Evolutionary conservation across 2,329 filamentous ascomycete species (phyloP).

Genomic region (Cryphonectria japonica): DNA sequence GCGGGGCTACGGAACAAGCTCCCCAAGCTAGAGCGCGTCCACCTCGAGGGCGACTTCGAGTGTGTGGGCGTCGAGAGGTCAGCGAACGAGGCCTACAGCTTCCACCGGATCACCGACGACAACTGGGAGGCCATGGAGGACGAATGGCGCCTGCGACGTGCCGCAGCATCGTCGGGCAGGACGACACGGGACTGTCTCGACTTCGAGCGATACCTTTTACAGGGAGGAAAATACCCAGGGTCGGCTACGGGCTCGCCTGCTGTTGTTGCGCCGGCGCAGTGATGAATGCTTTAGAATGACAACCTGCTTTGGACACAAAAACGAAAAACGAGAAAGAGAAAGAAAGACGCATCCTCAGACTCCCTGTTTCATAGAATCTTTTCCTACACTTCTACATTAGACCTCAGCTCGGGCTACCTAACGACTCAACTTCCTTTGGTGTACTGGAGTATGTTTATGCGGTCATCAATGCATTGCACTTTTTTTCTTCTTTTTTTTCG

Average conservation of each 20-base stretch:
- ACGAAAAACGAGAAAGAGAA: background rate
- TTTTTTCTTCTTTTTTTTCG: background rate
- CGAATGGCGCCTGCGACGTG: constrained; percentile 27
- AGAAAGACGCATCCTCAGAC: constrained; percentile 1
- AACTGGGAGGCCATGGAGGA: constrained; percentile 41
- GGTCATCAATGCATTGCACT: constrained; percentile 13
- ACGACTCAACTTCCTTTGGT: constrained; percentile 16
- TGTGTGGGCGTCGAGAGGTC: constrained; percentile 44
- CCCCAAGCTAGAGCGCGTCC: constrained; percentile 45
- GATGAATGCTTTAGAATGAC: background rate
- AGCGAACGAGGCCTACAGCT: constrained; percentile 47
- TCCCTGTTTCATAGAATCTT: constrained; percentile 18
- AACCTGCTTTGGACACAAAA: background rate
- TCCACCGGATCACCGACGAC: constrained; percentile 47
- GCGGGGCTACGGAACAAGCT: constrained; percentile 43
- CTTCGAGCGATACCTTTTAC: constrained; percentile 47
- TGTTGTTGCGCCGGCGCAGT: constrained; percentile 28
- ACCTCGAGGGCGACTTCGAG: constrained; percentile 51
- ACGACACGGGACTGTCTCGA: constrained; percentile 42
- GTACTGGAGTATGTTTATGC: constrained; percentile 21
- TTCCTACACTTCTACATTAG: constrained; percentile 18
- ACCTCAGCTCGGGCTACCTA: constrained; percentile 23
- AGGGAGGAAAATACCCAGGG: constrained; percentile 43
- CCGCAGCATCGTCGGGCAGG: constrained; percentile 37
- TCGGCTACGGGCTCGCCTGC: constrained; percentile 23